Evolutionary conservation across 225 moss, liverwort and hornwort species (phyloP).

Genomic region (Bryum argenteum): DNA sequence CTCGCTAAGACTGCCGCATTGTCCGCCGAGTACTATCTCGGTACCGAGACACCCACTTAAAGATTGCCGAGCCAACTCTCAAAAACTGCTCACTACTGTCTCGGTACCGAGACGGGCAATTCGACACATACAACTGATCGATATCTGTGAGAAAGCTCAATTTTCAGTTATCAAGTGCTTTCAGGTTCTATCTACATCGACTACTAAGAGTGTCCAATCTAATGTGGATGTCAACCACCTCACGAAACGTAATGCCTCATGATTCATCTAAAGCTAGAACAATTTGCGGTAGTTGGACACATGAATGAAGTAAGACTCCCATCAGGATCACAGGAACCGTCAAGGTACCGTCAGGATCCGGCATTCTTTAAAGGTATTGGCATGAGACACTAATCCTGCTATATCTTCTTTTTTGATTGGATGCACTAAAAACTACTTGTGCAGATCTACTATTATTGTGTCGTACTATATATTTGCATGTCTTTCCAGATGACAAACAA

Average conservation of each 20-base stretch:
- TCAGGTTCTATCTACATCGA: too few relatives aligned
- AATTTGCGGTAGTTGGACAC: conserved; percentile 13
- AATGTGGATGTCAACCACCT: conserved; percentile 10
- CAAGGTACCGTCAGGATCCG: too few relatives aligned
- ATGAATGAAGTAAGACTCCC: conserved; percentile 14
- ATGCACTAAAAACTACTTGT: conserved; percentile 29
- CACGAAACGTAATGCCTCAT: conserved; percentile 1
- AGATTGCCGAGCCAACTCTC: too few relatives aligned
- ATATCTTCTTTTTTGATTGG: conserved; percentile 16
- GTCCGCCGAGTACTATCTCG: too few relatives aligned
- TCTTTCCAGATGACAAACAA: conserved; percentile 16
- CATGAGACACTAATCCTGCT: conserved; percentile 25
- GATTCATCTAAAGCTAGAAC: conserved; percentile 6
- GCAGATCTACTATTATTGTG: conserved; percentile 20
- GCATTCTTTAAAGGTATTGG: conserved; percentile 20
- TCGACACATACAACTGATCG: too few relatives aligned
- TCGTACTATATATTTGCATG: conserved; percentile 4
- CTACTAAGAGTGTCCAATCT: conserved; percentile 3
- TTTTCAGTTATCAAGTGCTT: too few relatives aligned
- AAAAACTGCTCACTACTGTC: too few relatives aligned
- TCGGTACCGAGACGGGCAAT: too few relatives aligned
- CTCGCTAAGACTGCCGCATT: too few relatives aligned
- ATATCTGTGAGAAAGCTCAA: too few relatives aligned
- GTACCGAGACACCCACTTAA: too few relatives aligned
- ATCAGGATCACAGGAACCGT: conserved; percentile 29